Evolutionary conservation across 2,329 filamentous ascomycete species (phyloP), one percentile per base, ranked within the genome.

Genomic region (Eutypa lata): DNA sequence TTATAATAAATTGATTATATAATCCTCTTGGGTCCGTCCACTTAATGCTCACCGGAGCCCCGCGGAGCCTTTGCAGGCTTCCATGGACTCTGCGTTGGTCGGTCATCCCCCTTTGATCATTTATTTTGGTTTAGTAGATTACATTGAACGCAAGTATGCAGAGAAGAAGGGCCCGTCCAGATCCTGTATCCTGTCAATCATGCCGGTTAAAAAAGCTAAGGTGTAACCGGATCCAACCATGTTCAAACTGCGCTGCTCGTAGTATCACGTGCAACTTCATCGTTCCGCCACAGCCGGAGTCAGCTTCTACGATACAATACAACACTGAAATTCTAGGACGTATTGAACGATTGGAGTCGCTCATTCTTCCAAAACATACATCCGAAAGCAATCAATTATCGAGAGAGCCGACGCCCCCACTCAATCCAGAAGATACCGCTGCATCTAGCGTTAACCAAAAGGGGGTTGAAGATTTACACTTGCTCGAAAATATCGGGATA

Each of bases 131-230:
- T 11, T 6, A 35, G 46, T 24, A 33, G 10, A 26, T 46, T 44
- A n/a, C 35, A 3, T 42, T 51, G n/a, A 24, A 6, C 22, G 35
- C 16, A 49, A 58, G 31, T 22, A 61, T 61, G 51, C 46, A 53
- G 46, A 56, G 40, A 52, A 57, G 46, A 45, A 31, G 26, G 26
- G 33, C 48, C 4, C 59, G 54, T 24, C 43, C 50, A 45, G 59
- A 62, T 43, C 58, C 53, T 24, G 52, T 52, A 46, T 63, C 26
- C 5, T 62, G 56, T 51, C 54, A 60, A 49, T 56, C 54, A 19
- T 60, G 59, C 33, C 57, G 59, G 37, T 56, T 50, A 6, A 60
- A 59, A 43, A 61, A 61, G 42, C 24, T 61, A 21, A 60, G 52
- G 45, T 61, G 59, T 33, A 57, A 56, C 50, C 54, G 56, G 47